Conservation (phyloP, 345 rosid genomes). For the Streptanthus diversifolius region DNA sequence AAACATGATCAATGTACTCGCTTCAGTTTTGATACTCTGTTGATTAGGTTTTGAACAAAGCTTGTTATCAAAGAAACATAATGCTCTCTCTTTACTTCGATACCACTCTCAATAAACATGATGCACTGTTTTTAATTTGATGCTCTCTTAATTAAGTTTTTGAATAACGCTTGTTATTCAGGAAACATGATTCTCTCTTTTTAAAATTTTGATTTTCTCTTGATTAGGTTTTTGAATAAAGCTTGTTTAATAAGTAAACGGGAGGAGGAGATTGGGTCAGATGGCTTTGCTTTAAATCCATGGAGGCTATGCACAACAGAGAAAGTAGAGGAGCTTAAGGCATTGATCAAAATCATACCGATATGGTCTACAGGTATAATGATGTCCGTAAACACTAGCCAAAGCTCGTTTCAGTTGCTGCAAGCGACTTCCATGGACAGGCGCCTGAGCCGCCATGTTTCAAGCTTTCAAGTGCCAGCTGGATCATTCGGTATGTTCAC, state of each 20-base stretch:
- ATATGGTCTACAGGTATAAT: constrained; percentile 75
- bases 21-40: background rate
- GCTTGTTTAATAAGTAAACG: constrained; percentile 56
- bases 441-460: constrained; percentile 38
- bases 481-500: constrained; percentile 61
- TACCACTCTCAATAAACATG: background rate
- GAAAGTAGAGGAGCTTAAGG: constrained; percentile 80
- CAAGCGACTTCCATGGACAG: constrained; percentile 78
- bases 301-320: constrained; percentile 77
- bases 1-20: background rate
- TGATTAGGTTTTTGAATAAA: constrained; percentile 63
- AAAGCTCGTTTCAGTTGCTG: constrained; percentile 53
- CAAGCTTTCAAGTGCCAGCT: constrained; percentile 67
- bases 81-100: background rate
- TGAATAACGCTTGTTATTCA: background rate
- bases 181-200: background rate
- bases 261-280: constrained; percentile 44
- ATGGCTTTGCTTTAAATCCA: constrained; percentile 61
- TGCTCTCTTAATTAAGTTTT: background rate
- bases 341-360: constrained; percentile 59
- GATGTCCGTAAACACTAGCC: constrained; percentile 59
- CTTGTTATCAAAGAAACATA: background rate
- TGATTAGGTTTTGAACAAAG: constrained; percentile 38
- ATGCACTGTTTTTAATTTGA: background rate
- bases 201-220: background rate